Conservation (phyloP, 805 yeast species). For the Yarrowia divulgata region DNA sequence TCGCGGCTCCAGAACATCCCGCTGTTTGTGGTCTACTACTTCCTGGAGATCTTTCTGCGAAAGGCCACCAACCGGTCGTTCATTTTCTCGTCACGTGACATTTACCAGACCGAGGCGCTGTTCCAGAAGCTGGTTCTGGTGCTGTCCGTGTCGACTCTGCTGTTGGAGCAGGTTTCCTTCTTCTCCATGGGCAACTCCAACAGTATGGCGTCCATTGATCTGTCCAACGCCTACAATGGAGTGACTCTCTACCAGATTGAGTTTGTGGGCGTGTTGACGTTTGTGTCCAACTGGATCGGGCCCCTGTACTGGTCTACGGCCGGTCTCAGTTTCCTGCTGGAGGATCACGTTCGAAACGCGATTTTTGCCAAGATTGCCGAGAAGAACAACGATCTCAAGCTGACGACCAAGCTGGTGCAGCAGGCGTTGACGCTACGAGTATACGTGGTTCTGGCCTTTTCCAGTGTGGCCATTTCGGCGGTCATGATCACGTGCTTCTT, state of each 20-base stretch:
- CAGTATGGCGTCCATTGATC: constrained; percentile 87
- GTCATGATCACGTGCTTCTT: constrained; percentile 73
- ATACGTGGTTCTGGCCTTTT: constrained; percentile 58
- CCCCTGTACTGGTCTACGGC: constrained; percentile 81
- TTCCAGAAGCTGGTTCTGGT: constrained; percentile 42
- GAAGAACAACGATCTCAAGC: constrained; percentile 35
- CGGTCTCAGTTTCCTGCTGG: constrained; percentile 54
- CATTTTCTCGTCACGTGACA: constrained; percentile 21
- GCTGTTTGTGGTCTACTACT: constrained; percentile 54
- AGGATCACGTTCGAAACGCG: constrained; percentile 40
- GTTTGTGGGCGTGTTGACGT: constrained; percentile 78
- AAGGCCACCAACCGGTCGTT: constrained; percentile 40
- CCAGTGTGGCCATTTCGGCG: constrained; percentile 63
- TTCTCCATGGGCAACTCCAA: constrained; percentile 92
- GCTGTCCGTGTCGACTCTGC: constrained; percentile 53
- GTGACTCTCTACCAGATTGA: constrained; percentile 70
- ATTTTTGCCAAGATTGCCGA: constrained; percentile 44
- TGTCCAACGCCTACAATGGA: constrained; percentile 93
- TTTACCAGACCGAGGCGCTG: constrained; percentile 27
- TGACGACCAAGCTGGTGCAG: constrained; percentile 41
- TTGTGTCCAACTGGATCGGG: constrained; percentile 83
- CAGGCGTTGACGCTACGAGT: constrained; percentile 44
- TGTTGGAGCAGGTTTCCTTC: constrained; percentile 77
- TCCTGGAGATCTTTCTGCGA: constrained; percentile 43
- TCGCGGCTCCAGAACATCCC: constrained; percentile 64